Evolutionary conservation across 108 stramenopile species (phyloP), one percentile per base, ranked within the genome.

Genomic region (Nitzschia sp.): DNA sequence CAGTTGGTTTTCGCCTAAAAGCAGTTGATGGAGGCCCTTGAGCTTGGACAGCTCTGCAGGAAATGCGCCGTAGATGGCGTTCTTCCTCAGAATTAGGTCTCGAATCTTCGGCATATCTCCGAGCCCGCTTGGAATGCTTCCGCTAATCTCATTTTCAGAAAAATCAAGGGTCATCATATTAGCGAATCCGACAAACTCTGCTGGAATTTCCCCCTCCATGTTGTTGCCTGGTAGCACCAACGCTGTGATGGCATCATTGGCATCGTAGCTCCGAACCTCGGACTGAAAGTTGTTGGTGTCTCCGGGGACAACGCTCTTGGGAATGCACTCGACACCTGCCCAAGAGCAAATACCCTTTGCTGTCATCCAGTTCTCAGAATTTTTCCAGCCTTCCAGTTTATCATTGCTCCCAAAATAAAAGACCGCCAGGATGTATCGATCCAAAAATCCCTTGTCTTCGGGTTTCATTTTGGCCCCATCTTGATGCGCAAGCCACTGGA

Each of bases 301-400:
- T 16, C 60, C 56, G 1, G 53, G 67, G 2, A 41, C 25, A n/a
- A 46, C 58, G 15, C 36, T 44, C 17, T 13, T 53, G 2, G 68
- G 60, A 32, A 46, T 8, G 36, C 83, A 84, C 9, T 73, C 59
- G 2, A 84, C 41, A 0, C 84, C 84, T 23, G 60, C 65, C 84
- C 84, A 85, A 1, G 35, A 21, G 53, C 84, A 85, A 54, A 61
- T 46, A 1, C 77, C 80, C 16, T 22, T 45, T 27, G 26, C 66
- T 0, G 77, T 71, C 62, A 85, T 57, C 84, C 84, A 69, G 28
- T 63, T 33, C 0, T 53, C 54, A 3, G 28, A 25, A 19, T 76
- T 56, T 2, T 26, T 69, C 75, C 68, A 69, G 5, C 50, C 58
- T 16, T 36, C 74, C 4, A 19, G 5, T 41, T 15, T 29, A 56